Percentiles rank a stretch among this genome's conserved stretches.
phyloP scores from a whole-genome alignment of 306 rosid genomes.

The Rosa chinensis region DNA sequence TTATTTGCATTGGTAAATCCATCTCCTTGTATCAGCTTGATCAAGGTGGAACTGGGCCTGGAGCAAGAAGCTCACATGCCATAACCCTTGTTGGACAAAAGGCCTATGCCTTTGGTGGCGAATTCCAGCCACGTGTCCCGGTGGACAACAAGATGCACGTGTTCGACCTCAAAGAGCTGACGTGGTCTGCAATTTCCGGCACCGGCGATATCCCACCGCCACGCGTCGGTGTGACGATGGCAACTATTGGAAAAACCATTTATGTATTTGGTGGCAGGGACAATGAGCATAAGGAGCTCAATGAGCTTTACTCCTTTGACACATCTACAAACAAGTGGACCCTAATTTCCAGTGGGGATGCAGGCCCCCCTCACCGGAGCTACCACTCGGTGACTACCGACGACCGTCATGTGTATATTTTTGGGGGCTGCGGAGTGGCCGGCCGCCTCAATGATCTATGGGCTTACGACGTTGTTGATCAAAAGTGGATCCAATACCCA shows the following conservation, averaged over 20 bases:
- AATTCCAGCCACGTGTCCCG: conserved; percentile 81
- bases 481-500: conserved; percentile 65
- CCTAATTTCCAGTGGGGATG: conserved; percentile 50
- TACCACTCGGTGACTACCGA: conserved; percentile 67
- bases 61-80: conserved; percentile 93
- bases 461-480: conserved; percentile 64
- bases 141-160: conserved; percentile 75
- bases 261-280: conserved; percentile 91
- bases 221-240: conserved; percentile 83
- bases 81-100: conserved; percentile 64
- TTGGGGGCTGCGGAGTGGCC: conserved; percentile 73
- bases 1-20: background rate
- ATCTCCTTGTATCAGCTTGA: conserved; percentile 46
- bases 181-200: conserved; percentile 60
- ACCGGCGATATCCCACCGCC: conserved; percentile 69
- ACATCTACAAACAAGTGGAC: conserved; percentile 63
- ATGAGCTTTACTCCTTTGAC: conserved; percentile 76
- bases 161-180: conserved; percentile 50
- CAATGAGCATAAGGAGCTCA: conserved; percentile 72
- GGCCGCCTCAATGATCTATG: conserved; percentile 91
- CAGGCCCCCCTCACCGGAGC: conserved; percentile 74
- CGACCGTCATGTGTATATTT: conserved; percentile 50
- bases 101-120: conserved; percentile 83
- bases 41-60: conserved; percentile 65
- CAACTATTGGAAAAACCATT: conserved; percentile 52